Base-by-base conservation (phyloP, 306 rosid genomes). In the Castanea crenata region DNA sequence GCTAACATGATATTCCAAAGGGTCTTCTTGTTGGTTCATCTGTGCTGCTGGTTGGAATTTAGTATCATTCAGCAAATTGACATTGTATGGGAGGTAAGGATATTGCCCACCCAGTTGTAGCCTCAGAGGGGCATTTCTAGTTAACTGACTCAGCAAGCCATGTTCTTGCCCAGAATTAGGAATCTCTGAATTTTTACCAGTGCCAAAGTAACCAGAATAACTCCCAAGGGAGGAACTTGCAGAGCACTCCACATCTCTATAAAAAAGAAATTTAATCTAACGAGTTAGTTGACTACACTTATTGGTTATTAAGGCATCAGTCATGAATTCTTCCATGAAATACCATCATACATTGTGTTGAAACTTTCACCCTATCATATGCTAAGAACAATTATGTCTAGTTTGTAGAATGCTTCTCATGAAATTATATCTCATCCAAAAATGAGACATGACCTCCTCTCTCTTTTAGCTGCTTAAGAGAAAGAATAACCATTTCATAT, bases 161-260 rank as follows among this genome's bases (percentile, higher is more conserved):
- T 80, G 83, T 68, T 86, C 92, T 83, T 86, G 90, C 31, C 89
- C 89, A 51, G 89, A 78, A 72, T 79, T 82, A 18, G 84, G 83
- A 73, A 86, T 85, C 55, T 85, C 89, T 19, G 89, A 55, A 85
- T 65, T 82, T 87, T 79, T 85, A 27, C 85, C 87, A 5, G 80
- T 84, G 76, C 87, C 87, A 58, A 84, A 86, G 81, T 84, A 89
- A 74, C 89, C 80, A 27, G 90, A 81, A 56, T 86, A 86, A 79
- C 92, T 89, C 68, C 90, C 87, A 13, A 86, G 85, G 51, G 92
- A 89, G 58, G 92, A 87, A 71, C 82, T 87, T 49, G 87, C 83
- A 29, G 97, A 86, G 81, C 96, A 89, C 73, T 93, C 93, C 86
- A 87, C 83, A 70, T 92, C 99, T 86, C 99, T 95, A 79, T 7